Percentiles rank a stretch among this genome's conserved stretches.
Conservation (phyloP, 768 basidiomycete genomes). For the Cystofilobasidium capitatum region DNA sequence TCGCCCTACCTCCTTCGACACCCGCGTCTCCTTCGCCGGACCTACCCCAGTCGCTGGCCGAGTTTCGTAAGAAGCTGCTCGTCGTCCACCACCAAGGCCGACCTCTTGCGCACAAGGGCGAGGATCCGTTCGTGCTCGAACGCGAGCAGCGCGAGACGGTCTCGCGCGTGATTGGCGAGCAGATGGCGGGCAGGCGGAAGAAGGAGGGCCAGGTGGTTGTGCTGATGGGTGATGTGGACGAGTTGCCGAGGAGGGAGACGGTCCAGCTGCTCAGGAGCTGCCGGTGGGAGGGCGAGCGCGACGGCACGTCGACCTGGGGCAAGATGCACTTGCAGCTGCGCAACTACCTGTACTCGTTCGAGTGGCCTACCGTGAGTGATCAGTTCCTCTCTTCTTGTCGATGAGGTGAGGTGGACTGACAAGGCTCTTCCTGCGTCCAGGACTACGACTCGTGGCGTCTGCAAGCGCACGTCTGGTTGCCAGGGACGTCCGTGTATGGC, state of each 20-base stretch:
- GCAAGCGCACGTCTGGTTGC: slow-evolving; percentile 47
- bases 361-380: slow-evolving; percentile 50
- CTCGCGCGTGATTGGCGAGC: slow-evolving; percentile 39
- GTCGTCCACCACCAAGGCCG: slow-evolving; percentile 43
- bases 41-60: slow-evolving; percentile 45
- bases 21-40: slow-evolving; percentile 44
- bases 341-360: slow-evolving; percentile 53
- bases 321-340: slow-evolving; percentile 55
- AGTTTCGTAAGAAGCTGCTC: slow-evolving; percentile 50
- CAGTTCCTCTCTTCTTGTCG: slow-evolving; percentile 36
- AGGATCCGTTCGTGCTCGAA: slow-evolving; percentile 50
- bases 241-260: slow-evolving; percentile 51
- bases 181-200: slow-evolving; percentile 34
- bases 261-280: slow-evolving; percentile 47
- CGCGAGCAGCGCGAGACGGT: slow-evolving; percentile 44
- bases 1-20: slow-evolving; percentile 30
- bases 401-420: too few relatives aligned
- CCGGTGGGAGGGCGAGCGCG: slow-evolving; percentile 34
- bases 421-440: background rate
- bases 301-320: slow-evolving; percentile 9
- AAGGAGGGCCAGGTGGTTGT: slow-evolving; percentile 41
- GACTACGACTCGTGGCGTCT: slow-evolving; percentile 45
- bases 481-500: slow-evolving; percentile 42
- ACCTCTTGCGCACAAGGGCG: slow-evolving; percentile 28
- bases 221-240: slow-evolving; percentile 54